These are phyloP conservation scores for Hygrocybe coccinea DNA, from an alignment of 768 basidiomycete genomes.

Conservation along the genomic window DNA sequence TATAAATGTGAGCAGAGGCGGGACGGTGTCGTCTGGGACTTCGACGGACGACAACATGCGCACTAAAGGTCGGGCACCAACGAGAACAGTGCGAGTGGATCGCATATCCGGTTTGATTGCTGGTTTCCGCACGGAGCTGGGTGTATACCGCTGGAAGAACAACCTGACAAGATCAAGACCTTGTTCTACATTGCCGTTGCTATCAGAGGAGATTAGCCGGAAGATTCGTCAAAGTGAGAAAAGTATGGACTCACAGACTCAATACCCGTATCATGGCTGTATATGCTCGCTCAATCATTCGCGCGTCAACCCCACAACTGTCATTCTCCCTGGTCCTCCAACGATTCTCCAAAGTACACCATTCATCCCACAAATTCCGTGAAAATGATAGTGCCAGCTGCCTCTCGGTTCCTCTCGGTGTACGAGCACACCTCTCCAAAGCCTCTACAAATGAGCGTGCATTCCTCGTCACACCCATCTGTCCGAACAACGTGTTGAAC, in stretches of 20 bases:
- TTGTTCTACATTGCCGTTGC: constrained; percentile 45
- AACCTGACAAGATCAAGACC: constrained; percentile 54
- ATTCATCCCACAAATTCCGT: constrained; percentile 61
- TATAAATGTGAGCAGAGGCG: constrained; percentile 69
- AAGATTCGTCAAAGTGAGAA: not conserved
- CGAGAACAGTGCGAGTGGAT: constrained; percentile 55
- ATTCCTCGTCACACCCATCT: constrained; percentile 41
- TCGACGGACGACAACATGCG: constrained; percentile 56
- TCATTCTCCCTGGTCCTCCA: constrained; percentile 19
- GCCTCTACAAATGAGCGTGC: constrained; percentile 59
- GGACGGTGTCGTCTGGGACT: constrained; percentile 71
- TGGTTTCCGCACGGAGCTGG: constrained; percentile 42
- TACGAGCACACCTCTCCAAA: constrained; percentile 57
- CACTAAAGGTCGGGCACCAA: constrained; percentile 59
- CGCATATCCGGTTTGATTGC: constrained; percentile 45
- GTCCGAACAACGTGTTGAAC: constrained; percentile 49
- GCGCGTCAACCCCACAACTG: constrained; percentile 32
- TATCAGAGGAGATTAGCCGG: constrained; percentile 19
- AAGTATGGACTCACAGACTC: constrained; percentile 46
- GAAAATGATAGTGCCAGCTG: constrained; percentile 47
- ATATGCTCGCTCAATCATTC: constrained; percentile 66
- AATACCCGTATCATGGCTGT: constrained; percentile 62
- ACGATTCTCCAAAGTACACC: constrained; percentile 45
- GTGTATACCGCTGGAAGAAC: constrained; percentile 65
- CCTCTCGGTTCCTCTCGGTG: constrained; percentile 44